phyloP scores from a whole-genome alignment of 257 asterid species.

The Nicotiana tabacum region DNA sequence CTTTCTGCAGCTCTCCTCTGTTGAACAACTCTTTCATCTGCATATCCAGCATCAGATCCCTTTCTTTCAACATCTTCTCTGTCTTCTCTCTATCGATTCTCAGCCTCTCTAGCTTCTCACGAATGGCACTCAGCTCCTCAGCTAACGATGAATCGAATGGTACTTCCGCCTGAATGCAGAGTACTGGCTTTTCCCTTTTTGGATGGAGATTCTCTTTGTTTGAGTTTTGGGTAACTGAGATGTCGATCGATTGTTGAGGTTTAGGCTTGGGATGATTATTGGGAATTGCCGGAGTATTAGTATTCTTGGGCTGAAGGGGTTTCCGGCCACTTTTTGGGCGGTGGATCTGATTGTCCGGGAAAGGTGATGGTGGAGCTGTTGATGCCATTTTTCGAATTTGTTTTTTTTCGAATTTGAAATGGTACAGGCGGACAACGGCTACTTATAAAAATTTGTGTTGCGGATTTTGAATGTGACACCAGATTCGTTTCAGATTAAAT shows the following conservation, averaged over 20 bases:
- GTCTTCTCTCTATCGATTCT: slow-evolving; percentile 49
- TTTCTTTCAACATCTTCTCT: slow-evolving; percentile 46
- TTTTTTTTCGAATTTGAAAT: neutral
- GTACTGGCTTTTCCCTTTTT: slow-evolving; percentile 5
- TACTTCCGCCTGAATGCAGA: neutral
- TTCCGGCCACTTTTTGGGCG: neutral
- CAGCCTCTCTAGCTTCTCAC: slow-evolving; percentile 56
- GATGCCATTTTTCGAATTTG: neutral
- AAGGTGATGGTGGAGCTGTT: neutral
- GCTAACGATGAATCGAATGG: slow-evolving; percentile 50
- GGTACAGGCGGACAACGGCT: slow-evolving; percentile 1
- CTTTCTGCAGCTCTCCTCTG: slow-evolving; percentile 67
- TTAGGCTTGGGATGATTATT: neutral
- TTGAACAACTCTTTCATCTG: slow-evolving; percentile 45
- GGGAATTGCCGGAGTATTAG: neutral
- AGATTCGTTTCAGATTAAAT: too few relatives aligned
- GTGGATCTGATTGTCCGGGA: neutral
- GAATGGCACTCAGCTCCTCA: slow-evolving; percentile 68
- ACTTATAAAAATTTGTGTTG: neutral
- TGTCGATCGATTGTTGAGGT: neutral
- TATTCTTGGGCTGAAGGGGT: neutral
- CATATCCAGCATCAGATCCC: slow-evolving; percentile 43
- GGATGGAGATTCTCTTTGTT: slow-evolving; percentile 5
- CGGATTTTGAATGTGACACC: neutral
- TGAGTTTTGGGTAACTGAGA: neutral